Evolutionary conservation across 176 grass and related monocot species (phyloP).

Genomic region (Eremochloa ophiuroides): DNA sequence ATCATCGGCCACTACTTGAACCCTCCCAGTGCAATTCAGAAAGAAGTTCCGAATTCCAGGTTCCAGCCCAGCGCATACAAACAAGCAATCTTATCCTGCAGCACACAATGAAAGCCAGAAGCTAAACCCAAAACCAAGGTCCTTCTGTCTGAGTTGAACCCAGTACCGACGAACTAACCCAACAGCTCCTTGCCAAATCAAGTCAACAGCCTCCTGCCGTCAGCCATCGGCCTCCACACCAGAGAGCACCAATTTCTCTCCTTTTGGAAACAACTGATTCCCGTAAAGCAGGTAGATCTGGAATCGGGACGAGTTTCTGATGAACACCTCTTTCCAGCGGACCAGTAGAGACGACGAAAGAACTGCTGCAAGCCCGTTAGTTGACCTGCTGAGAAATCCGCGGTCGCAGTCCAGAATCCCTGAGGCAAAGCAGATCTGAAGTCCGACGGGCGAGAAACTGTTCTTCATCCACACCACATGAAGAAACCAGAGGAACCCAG

Average conservation of each 20-base stretch:
- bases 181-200: conserved; percentile 7
- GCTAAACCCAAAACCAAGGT: conserved; percentile 1
- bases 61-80: not conserved
- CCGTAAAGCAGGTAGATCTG: conserved; percentile 22
- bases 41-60: not conserved
- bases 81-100: conserved; percentile 28
- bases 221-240: not conserved
- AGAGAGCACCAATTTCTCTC: conserved; percentile 6
- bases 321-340: not conserved
- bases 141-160: not conserved
- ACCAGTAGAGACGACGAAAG: conserved; percentile 16
- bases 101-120: conserved; percentile 24
- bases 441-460: not conserved
- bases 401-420: conserved; percentile 32
- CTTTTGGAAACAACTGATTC: not conserved
- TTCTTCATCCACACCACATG: conserved; percentile 14
- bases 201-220: conserved; percentile 30
- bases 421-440: conserved; percentile 44
- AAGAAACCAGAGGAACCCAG: not conserved
- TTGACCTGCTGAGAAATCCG: conserved; percentile 16
- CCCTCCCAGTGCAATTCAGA: not conserved
- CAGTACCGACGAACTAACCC: not conserved
- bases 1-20: conserved; percentile 17
- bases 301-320: not conserved
- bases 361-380: not conserved